phyloP scores from a whole-genome alignment of 306 rosid genomes.

The Gastrolobium villosum region DNA sequence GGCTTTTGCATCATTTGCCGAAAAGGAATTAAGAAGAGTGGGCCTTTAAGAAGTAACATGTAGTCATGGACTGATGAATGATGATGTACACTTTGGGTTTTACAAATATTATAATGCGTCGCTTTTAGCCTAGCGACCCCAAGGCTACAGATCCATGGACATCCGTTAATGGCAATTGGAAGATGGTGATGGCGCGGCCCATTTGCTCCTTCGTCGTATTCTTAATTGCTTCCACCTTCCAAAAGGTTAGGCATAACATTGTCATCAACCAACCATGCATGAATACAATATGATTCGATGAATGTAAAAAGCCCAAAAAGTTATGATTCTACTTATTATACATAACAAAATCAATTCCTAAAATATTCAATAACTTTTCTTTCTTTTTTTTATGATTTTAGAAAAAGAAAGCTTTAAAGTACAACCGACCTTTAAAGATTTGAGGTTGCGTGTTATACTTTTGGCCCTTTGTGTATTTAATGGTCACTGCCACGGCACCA shows the following conservation, averaged over 20 bases:
- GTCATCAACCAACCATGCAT: not conserved
- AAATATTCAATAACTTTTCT: not conserved
- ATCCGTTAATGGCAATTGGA: not conserved
- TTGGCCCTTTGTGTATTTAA: constrained; percentile 14
- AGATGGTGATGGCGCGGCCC: constrained; percentile 21
- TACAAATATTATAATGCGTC: not conserved
- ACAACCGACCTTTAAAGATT: not conserved
- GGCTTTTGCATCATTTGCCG: not conserved
- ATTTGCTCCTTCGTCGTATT: not conserved
- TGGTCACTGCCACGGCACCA: constrained; percentile 50
- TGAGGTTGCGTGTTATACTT: not conserved
- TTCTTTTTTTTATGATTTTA: not conserved
- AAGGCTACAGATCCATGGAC: not conserved
- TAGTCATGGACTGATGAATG: too few species aligned
- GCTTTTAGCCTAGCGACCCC: not conserved
- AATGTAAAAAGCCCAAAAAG: not conserved
- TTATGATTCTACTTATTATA: not conserved
- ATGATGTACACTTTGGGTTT: not conserved
- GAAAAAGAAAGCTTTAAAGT: constrained; percentile 15
- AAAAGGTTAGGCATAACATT: not conserved
- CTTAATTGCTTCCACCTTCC: not conserved
- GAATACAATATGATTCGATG: not conserved
- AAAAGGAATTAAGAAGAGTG: not conserved
- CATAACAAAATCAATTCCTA: not conserved
- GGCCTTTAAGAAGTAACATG: not conserved